Conservation (phyloP, 495 filamentous ascomycete species). For the Massariosphaeria phaeospora region DNA sequence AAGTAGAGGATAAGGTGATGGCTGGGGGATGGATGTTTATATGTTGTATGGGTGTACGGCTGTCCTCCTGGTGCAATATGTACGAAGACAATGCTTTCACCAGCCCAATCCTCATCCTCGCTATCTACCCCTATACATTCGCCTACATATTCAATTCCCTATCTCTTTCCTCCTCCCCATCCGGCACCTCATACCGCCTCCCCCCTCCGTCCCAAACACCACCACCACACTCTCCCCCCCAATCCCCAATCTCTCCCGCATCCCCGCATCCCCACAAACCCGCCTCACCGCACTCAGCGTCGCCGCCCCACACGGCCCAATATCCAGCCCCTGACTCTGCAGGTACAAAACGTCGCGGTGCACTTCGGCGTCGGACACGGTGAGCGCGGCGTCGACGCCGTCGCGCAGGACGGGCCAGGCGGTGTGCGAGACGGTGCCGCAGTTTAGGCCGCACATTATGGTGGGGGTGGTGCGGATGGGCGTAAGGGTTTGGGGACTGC, state of each 20-base stretch:
- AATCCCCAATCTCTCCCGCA: constrained; percentile 40
- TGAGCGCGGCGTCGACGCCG: constrained; percentile 55
- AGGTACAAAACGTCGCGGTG: constrained; percentile 52
- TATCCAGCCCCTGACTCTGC: constrained; percentile 42
- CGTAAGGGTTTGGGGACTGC: constrained; percentile 43
- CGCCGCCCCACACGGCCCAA: constrained; percentile 62
- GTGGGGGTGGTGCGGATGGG: constrained; percentile 49
- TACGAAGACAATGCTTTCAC: no score
- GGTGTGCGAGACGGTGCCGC: constrained; percentile 58
- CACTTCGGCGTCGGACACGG: constrained; percentile 53
- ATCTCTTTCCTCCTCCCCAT: neutral
- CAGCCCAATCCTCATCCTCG: no score
- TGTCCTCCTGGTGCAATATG: no score
- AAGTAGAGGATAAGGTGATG: no score
- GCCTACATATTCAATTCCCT: neutral
- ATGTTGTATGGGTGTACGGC: no score
- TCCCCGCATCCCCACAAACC: constrained; percentile 34
- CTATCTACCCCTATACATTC: no score
- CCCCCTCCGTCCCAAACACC: constrained; percentile 42
- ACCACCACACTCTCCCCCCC: constrained; percentile 51
- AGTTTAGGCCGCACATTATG: constrained; percentile 67
- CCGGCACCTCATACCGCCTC: constrained; percentile 34
- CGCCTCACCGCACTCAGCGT: constrained; percentile 54
- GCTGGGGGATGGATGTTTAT: no score
- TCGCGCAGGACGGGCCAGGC: constrained; percentile 56